Evolutionary conservation across 176 grass and related monocot genomes (phyloP).

Genomic region (Puccinellia tenuiflora): DNA sequence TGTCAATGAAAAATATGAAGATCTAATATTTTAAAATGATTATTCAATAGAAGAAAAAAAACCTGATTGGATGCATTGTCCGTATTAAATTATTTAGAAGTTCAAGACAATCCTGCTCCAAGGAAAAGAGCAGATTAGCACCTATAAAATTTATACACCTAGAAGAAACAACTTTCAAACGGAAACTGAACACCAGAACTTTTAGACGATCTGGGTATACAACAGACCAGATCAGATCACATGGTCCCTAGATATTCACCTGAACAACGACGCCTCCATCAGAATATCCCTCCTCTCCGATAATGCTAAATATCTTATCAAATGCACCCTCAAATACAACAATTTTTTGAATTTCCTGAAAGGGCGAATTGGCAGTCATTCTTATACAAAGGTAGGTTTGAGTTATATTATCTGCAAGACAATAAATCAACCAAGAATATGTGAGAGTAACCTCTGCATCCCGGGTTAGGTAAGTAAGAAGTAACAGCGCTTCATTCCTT

Average conservation of each 20-base stretch:
- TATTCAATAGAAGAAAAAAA: conserved; percentile 25
- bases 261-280: conserved; percentile 99
- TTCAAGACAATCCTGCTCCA: conserved; percentile 88
- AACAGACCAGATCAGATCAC: conserved; percentile 14
- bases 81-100: conserved; percentile 96
- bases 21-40: conserved; percentile 28
- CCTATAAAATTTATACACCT: background rate
- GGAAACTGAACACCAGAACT: background rate
- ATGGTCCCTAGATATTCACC: conserved; percentile 43
- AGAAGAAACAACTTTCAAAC: conserved; percentile 18
- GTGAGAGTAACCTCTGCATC: conserved; percentile 73
- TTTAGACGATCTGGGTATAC: background rate
- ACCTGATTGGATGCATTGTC: conserved; percentile 93
- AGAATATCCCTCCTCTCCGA: conserved; percentile 92
- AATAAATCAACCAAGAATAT: conserved; percentile 27
- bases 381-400: background rate
- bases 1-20: conserved; percentile 6
- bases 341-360: conserved; percentile 99
- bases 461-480: conserved; percentile 94
- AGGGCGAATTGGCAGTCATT: background rate
- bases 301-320: conserved; percentile 99
- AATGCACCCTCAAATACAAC: conserved; percentile 96
- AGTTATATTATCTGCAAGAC: background rate
- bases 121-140: conserved; percentile 31
- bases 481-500: conserved; percentile 95